phyloP scores from a whole-genome alignment of 1,139 yeast genomes.

The Geotrichum reessii region DNA sequence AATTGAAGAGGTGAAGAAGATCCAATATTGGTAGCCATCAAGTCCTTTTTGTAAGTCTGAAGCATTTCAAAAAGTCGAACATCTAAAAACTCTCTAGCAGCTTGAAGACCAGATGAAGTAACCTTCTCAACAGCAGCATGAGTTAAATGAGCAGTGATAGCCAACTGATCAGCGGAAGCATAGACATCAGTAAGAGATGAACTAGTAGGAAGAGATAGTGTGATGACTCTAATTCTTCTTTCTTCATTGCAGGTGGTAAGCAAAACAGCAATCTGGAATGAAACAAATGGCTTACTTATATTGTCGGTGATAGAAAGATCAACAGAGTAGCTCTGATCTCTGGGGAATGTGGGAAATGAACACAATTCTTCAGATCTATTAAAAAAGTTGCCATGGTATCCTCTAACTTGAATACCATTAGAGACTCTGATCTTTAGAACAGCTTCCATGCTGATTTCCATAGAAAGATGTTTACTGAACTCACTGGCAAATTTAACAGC shows the following conservation, averaged over 20 bases:
- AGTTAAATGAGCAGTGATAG: conserved; percentile 70
- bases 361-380: conserved; percentile 91
- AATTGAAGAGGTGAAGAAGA: conserved; percentile 84
- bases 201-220: conserved; percentile 83
- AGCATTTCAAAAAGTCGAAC: conserved; percentile 68
- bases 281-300: conserved; percentile 70
- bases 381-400: conserved; percentile 91
- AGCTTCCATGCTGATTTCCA: conserved; percentile 88
- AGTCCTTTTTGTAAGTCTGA: conserved; percentile 77
- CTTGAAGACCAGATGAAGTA: conserved; percentile 53
- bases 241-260: conserved; percentile 86
- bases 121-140: conserved; percentile 87
- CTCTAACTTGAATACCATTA: conserved; percentile 75
- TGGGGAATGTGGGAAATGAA: conserved; percentile 92
- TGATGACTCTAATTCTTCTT: conserved; percentile 88
- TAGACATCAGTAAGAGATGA: conserved; percentile 69
- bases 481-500: conserved; percentile 82
- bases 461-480: conserved; percentile 78
- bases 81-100: conserved; percentile 71
- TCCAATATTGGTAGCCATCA: conserved; percentile 83
- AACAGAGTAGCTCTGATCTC: conserved; percentile 89
- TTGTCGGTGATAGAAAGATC: conserved; percentile 83
- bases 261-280: conserved; percentile 84
- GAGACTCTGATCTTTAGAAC: conserved; percentile 93
- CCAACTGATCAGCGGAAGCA: conserved; percentile 95